Evolutionary conservation across 441 rosid species (phyloP).

Genomic region (Pelargonium australe): DNA sequence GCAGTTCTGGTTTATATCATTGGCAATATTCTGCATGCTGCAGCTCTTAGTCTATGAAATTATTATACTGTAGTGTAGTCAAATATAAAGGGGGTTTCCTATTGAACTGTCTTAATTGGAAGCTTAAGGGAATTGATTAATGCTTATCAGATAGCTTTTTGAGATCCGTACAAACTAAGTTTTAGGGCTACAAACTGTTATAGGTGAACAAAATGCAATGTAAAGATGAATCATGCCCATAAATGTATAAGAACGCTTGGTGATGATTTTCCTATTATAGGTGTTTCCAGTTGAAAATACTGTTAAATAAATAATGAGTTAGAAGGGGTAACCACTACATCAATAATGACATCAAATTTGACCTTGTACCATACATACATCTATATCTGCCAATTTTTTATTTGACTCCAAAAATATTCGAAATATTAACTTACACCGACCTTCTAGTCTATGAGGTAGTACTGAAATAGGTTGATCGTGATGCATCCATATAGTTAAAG

Average conservation of each 20-base stretch:
- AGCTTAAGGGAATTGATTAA: background rate
- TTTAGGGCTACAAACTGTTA: background rate
- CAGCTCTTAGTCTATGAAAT: background rate
- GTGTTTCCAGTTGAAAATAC: background rate
- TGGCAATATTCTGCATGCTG: background rate
- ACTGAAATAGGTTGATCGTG: background rate
- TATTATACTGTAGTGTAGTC: background rate
- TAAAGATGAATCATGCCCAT: background rate
- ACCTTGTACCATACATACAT: background rate
- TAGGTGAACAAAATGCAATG: background rate
- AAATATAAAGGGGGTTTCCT: background rate
- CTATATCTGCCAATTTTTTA: background rate
- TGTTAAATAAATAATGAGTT: background rate
- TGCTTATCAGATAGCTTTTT: background rate
- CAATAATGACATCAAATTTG: background rate
- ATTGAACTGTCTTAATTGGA: background rate
- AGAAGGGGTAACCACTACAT: background rate
- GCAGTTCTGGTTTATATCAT: background rate
- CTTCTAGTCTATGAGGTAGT: background rate
- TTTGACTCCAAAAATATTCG: background rate
- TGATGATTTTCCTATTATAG: background rate
- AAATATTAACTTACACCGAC: background rate
- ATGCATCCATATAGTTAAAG: background rate
- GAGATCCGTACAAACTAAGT: background rate
- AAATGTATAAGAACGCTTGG: slow-evolving; percentile 1